phyloP scores from a whole-genome alignment of 73 alveolate species.

The Blepharisma stoltei region DNA sequence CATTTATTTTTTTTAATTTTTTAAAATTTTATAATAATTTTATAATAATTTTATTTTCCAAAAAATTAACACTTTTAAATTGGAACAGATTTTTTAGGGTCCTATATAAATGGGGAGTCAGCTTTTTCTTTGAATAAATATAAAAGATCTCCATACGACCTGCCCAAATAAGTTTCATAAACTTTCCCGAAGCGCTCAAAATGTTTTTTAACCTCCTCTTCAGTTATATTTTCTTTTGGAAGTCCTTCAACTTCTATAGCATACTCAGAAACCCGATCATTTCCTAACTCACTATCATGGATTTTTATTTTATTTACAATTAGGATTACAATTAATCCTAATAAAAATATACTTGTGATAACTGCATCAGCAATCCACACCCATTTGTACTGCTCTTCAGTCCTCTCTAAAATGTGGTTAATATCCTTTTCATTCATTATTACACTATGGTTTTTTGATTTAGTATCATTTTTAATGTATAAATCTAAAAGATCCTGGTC shows the following conservation, averaged over 20 bases:
- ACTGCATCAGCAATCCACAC: constrained; percentile 3
- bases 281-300: not conserved
- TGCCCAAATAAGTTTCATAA: not conserved
- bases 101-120: too few relatives aligned
- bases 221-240: not conserved
- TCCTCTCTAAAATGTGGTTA: not conserved
- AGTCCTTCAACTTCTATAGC: constrained; percentile 20
- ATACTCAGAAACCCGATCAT: not conserved
- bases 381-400: not conserved
- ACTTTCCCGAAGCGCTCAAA: constrained; percentile 9
- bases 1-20: too few relatives aligned
- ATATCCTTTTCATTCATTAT: too few relatives aligned
- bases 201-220: not conserved
- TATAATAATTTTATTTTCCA: too few relatives aligned
- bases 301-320: not conserved
- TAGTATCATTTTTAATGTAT: too few relatives aligned
- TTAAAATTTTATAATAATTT: too few relatives aligned
- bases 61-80: too few relatives aligned
- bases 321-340: not conserved
- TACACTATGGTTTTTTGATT: too few relatives aligned
- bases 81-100: too few relatives aligned
- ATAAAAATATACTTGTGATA: not conserved
- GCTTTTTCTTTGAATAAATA: not conserved
- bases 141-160: constrained; percentile 12
- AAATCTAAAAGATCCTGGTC: too few relatives aligned